phyloP scores from a whole-genome alignment of 2,329 filamentous ascomycete species.

The Clarireedia hainanense region DNA sequence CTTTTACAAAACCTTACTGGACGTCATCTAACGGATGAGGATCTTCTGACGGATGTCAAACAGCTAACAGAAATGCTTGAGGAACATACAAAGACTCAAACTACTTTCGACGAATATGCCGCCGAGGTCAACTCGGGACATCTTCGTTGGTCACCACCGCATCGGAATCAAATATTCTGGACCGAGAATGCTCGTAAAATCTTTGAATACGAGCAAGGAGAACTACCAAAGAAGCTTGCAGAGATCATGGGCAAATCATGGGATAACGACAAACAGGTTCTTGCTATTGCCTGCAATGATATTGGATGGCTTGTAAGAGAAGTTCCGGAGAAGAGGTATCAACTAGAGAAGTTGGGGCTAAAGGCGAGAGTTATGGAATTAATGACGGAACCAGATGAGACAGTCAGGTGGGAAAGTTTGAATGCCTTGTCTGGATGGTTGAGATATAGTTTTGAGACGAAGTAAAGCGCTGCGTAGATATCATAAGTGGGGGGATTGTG shows the following conservation, averaged over 20 bases:
- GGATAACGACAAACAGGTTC: constrained; percentile 64
- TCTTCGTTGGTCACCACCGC: constrained; percentile 68
- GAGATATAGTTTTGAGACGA: constrained; percentile 56
- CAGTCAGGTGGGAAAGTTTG: constrained; percentile 66
- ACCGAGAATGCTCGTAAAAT: constrained; percentile 63
- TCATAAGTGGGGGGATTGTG: constrained; percentile 1
- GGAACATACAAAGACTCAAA: constrained; percentile 60
- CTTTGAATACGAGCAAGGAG: constrained; percentile 57
- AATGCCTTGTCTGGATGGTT: constrained; percentile 69
- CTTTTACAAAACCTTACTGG: constrained; percentile 55
- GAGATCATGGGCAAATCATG: constrained; percentile 60
- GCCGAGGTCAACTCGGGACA: constrained; percentile 62
- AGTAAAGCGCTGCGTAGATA: constrained; percentile 17
- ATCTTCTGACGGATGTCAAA: constrained; percentile 55
- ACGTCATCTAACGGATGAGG: constrained; percentile 56
- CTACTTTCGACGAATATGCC: constrained; percentile 41
- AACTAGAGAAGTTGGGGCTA: constrained; percentile 59
- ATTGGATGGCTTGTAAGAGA: constrained; percentile 64
- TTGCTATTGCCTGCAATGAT: constrained; percentile 68
- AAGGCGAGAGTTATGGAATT: constrained; percentile 65
- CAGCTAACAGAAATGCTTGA: constrained; percentile 55
- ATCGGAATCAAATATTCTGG: constrained; percentile 65
- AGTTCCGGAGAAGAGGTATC: constrained; percentile 57
- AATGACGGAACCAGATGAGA: constrained; percentile 64
- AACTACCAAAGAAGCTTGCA: constrained; percentile 56